Conservation (phyloP, 1,139 yeast genomes). For the Taphrina sp. region DNA sequence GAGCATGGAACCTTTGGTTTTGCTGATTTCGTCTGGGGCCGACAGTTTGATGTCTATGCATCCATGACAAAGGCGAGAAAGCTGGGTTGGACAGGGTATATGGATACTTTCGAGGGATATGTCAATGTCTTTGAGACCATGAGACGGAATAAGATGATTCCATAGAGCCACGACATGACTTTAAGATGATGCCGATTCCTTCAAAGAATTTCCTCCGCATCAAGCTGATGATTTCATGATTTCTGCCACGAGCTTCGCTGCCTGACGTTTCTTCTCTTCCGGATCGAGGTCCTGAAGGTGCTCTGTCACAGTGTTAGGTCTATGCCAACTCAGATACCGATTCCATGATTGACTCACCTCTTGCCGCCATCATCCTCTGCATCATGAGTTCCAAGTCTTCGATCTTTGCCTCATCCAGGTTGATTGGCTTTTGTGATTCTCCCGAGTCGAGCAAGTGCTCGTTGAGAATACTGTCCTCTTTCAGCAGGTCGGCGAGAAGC, state of each 20-base stretch:
- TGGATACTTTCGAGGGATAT: constrained; percentile 14
- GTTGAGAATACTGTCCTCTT: constrained; percentile 19
- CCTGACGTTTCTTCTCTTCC: constrained; percentile 12
- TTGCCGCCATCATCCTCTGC: constrained; percentile 24
- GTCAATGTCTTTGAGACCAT: constrained; percentile 1
- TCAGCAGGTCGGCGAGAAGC: constrained; percentile 10
- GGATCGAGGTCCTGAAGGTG: constrained; percentile 19
- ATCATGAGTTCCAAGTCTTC: constrained; percentile 21
- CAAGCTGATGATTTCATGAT: too few species aligned
- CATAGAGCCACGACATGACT: too few species aligned
- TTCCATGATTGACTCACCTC: constrained; percentile 2
- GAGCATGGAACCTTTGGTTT: constrained; percentile 5
- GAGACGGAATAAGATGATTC: not conserved
- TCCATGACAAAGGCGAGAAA: constrained; percentile 10
- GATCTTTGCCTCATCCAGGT: constrained; percentile 10
- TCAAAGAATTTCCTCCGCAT: too few species aligned
- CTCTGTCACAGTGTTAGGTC: not conserved
- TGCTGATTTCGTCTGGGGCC: constrained; percentile 1
- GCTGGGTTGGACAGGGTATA: constrained; percentile 4
- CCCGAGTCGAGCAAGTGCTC: constrained; percentile 5
- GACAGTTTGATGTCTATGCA: not conserved
- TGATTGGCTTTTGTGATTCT: not conserved
- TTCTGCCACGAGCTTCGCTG: constrained; percentile 27
- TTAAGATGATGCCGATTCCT: too few species aligned
- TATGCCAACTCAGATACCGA: not conserved